Evolutionary conservation across 768 basidiomycete genomes (phyloP).

Genomic region (Psilocybe sp.): DNA sequence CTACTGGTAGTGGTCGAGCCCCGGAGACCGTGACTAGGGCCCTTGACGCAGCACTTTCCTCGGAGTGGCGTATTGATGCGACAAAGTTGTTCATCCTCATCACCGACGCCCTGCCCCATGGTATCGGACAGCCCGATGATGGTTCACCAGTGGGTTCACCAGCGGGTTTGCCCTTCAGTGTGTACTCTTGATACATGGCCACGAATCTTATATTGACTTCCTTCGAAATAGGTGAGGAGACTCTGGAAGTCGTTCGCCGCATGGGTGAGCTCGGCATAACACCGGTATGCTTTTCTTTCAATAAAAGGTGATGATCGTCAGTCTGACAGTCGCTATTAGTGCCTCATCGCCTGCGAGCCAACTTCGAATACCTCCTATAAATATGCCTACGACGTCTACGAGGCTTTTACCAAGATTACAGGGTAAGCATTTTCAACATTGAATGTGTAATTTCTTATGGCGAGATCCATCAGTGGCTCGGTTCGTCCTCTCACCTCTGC

Average conservation of each 20-base stretch:
- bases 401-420: background rate
- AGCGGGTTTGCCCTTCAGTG: background rate
- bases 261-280: constrained; percentile 1
- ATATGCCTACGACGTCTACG: background rate
- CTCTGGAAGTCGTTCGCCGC: background rate
- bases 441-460: too few species aligned
- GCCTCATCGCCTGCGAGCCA: background rate
- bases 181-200: too few species aligned
- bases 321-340: background rate
- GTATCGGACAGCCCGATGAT: constrained; percentile 14
- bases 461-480: background rate
- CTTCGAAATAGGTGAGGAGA: too few species aligned
- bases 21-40: constrained; percentile 7
- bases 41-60: constrained; percentile 6
- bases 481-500: background rate
- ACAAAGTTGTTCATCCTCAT: constrained; percentile 13
- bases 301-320: background rate
- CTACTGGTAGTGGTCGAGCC: constrained; percentile 11
- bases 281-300: background rate
- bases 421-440: too few species aligned
- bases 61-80: constrained; percentile 9
- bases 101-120: constrained; percentile 17
- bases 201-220: too few species aligned
- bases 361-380: background rate
- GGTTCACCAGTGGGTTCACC: constrained; percentile 9